Base-by-base conservation (phyloP, 2,329 filamentous ascomycete species). In the Lachnum nothofagi region DNA sequence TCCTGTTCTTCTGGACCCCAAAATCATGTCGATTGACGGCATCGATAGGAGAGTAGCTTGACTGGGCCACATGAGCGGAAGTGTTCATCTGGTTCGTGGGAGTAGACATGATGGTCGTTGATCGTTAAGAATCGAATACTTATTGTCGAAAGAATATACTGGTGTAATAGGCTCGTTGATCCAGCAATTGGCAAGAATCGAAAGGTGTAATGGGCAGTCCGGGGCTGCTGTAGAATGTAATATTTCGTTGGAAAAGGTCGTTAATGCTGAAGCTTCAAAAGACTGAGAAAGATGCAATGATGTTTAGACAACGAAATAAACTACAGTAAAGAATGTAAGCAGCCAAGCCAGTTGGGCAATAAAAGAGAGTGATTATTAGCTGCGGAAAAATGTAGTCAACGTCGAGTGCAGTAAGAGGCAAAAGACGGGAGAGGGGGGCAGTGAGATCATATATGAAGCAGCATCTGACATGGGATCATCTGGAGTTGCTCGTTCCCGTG, bases 1-100 rank as follows among this genome's bases (percentile, higher is more conserved):
- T 88, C 53, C 83, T 78, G 65, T 76, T 80, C 70, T 87, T 86
- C 51, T 73, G 71, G 63, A 83, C 72, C 46, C 79, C 75, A 60
- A 77, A 80, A 17, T 79, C 78, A 54, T 81, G 78, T 54, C 78
- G 76, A 52, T 77, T 74, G 61, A 78, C 71, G 53, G 69, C 70
- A 62, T 82, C 79, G 47, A 74, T 74, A 19, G 72, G 55, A 38
- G 59, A 56, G 51, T 63, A 63, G 53, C 51, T 58, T 40, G 63
- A 55, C 33, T 51, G 58, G 17, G 53, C 59, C 55, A 59, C 56
- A 48, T 61, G 59, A 49, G 55, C 51, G 9, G 61, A 57, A 50
- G 60, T 65, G 44, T 65, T 65, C 63, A 65, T 65, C 49, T 62
- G 63, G 45, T 57, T 62, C 49, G 45, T 58, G 57, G 59, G 53